A percentile compares a stretch with the other conserved stretches of the same genome.
Conservation (phyloP, 2,329 filamentous ascomycete genomes). For the Cladophialophora yegresii region DNA sequence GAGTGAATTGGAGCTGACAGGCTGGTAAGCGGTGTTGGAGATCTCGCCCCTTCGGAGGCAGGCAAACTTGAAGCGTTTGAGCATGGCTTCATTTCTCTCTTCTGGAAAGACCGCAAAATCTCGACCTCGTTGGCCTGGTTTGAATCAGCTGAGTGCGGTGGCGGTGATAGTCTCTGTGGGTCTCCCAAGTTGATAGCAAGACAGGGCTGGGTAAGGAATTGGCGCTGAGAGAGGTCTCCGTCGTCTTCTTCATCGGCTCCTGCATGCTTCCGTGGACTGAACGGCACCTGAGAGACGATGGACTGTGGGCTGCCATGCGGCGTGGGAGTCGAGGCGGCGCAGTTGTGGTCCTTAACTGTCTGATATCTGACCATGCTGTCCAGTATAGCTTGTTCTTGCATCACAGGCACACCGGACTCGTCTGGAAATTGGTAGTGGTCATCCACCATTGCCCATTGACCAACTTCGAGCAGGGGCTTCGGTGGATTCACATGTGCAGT, state of each 20-base stretch:
- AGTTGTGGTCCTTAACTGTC: conserved; percentile 1
- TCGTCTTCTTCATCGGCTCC: conserved; percentile 6
- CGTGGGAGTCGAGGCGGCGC: not conserved
- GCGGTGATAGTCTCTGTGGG: no score
- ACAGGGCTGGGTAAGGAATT: conserved; percentile 13
- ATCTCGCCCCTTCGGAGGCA: not conserved
- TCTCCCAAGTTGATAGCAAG: not conserved
- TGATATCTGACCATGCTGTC: conserved; percentile 9
- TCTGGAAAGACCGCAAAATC: not conserved
- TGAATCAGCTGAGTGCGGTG: not conserved
- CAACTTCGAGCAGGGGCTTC: conserved; percentile 3
- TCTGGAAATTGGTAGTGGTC: not conserved
- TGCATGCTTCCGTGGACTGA: not conserved
- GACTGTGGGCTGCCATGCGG: conserved; percentile 16
- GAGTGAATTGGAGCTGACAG: not conserved
- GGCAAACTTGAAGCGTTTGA: not conserved
- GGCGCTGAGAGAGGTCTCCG: conserved; percentile 6
- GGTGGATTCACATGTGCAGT: conserved; percentile 15
- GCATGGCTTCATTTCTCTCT: not conserved
- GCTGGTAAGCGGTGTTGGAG: not conserved
- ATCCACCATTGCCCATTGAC: conserved; percentile 1
- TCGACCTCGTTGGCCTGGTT: not conserved
- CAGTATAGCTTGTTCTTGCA: conserved; percentile 5
- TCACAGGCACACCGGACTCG: not conserved
- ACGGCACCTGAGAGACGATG: conserved; percentile 19